These are phyloP conservation scores for Colletotrichum sp. DNA, from an alignment of 2,329 filamentous ascomycete species.

Conservation along the genomic window DNA sequence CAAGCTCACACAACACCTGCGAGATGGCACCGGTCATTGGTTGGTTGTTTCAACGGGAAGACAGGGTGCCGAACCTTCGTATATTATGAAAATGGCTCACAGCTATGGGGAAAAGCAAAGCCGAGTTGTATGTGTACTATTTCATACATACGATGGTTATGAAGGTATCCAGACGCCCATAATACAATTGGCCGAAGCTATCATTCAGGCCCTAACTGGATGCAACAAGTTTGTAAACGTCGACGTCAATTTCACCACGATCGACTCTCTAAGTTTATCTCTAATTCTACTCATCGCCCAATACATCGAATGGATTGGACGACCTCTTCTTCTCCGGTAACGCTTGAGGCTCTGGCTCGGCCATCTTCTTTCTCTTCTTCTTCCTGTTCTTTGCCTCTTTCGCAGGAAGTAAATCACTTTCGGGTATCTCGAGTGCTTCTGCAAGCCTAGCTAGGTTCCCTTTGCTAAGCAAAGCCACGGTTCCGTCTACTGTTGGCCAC, in stretches of 20 bases:
- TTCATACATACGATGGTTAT: too few relatives aligned
- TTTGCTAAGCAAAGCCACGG: not conserved
- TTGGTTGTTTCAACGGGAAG: not conserved
- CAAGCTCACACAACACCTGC: too few relatives aligned
- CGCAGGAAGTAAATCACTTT: not conserved
- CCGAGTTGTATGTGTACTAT: too few relatives aligned
- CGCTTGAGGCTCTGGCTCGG: not conserved
- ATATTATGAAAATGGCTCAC: too few relatives aligned
- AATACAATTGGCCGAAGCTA: not conserved
- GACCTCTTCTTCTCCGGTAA: constrained; percentile 7
- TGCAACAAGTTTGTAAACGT: rapidly evolving
- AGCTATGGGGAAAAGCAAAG: too few relatives aligned
- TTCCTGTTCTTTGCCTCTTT: constrained; percentile 11
- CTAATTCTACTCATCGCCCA: not conserved
- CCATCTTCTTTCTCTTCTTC: constrained; percentile 11
- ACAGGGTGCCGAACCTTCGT: not conserved
- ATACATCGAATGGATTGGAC: constrained; percentile 12
- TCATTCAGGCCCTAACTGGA: not conserved
- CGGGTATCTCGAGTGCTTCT: not conserved
- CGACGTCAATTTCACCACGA: too few relatives aligned
- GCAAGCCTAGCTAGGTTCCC: not conserved
- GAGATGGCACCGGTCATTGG: not conserved
- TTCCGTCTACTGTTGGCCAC: constrained; percentile 7
- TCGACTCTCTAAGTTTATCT: not conserved
- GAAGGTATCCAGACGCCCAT: not conserved